These are phyloP conservation scores for Debaryomyces tyrocola DNA, from an alignment of 805 yeast genomes.

Conservation along the genomic window DNA sequence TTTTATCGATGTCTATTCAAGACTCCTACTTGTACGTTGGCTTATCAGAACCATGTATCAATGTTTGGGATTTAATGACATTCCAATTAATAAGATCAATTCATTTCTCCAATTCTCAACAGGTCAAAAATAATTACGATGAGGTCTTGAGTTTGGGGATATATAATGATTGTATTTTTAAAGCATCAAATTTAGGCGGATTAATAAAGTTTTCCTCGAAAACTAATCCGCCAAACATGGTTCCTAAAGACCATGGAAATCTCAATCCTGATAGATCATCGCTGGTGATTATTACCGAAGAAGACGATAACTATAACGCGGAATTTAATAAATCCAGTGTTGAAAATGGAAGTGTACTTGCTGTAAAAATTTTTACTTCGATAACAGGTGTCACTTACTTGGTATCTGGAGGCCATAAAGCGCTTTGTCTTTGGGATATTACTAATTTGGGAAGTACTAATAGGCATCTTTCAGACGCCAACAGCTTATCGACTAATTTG, in stretches of 20 bases:
- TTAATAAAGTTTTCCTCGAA: slow-evolving; percentile 28
- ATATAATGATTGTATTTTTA: slow-evolving; percentile 57
- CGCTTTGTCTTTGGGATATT: slow-evolving; percentile 71
- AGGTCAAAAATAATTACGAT: slow-evolving; percentile 13
- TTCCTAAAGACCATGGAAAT: slow-evolving; percentile 7
- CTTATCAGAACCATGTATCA: slow-evolving; percentile 67
- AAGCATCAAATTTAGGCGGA: slow-evolving; percentile 54
- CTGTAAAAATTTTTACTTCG: slow-evolving; percentile 49
- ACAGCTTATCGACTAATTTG: background rate
- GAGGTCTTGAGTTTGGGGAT: slow-evolving; percentile 59
- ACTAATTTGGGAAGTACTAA: slow-evolving; percentile 19
- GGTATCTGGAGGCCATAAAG: slow-evolving; percentile 71
- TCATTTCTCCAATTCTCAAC: slow-evolving; percentile 17
- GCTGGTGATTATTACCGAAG: slow-evolving; percentile 8
- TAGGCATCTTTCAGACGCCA: background rate
- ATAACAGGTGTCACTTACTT: slow-evolving; percentile 44
- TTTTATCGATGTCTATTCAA: slow-evolving; percentile 64
- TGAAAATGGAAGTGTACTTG: slow-evolving; percentile 52
- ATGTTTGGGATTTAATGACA: slow-evolving; percentile 85
- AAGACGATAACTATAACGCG: slow-evolving; percentile 8
- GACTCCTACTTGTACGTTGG: slow-evolving; percentile 84
- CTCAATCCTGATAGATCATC: slow-evolving; percentile 7
- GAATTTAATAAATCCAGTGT: slow-evolving; percentile 9
- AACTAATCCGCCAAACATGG: slow-evolving; percentile 8
- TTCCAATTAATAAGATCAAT: slow-evolving; percentile 60